Base-by-base conservation (phyloP, 202 grass and related monocot species). In the Setaria viridis region DNA sequence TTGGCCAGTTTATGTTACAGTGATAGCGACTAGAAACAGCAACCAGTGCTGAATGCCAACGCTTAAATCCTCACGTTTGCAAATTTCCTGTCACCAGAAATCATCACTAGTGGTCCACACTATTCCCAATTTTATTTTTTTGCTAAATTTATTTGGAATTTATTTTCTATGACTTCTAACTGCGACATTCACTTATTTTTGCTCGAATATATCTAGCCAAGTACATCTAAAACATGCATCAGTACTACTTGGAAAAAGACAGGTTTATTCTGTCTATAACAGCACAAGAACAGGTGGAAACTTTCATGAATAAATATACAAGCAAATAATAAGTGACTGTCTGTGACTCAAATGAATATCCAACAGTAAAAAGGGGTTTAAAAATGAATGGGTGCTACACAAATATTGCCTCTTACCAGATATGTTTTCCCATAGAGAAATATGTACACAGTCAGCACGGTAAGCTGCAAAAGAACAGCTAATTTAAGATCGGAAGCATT, bases 391-490 rank as follows among this genome's bases (percentile, higher is more conserved):
- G 49, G 56, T 71, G 87, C 45, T 80, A 12, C 9, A 50, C 74
- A 46, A 29, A 49, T 62, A 84, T 42, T 87, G 46, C 25, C 81
- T 82, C 91, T 85, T 80, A 98, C 95, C 91, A 98, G 82, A 88
- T 98, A 98, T 19, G 74, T 81, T 88, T 92, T 95, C 71, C 95
- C 95, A 85, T 98, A 98, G 9, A 98, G 85, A 88, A 98, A 98
- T 85, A 95, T 90, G 77, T 98, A 98, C 43, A 98, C 93, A 4
- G 95, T 98, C 87, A 91, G 68, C 62, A 98, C 95, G 6, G 95
- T 95, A 60, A 95, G 70, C 95, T 98, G 89, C 87, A 92, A 95
- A 87, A 68, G 56, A 60, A 81, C 8, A 80, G 43, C 67, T 47
- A 63, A 57, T 33, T 92, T 70, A 70, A 70, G 12, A 82, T 75